A percentile compares a stretch with the other conserved stretches of the same genome.
Conservation (phyloP, 2,329 filamentous ascomycete species). For the Geosmithia morbida region DNA sequence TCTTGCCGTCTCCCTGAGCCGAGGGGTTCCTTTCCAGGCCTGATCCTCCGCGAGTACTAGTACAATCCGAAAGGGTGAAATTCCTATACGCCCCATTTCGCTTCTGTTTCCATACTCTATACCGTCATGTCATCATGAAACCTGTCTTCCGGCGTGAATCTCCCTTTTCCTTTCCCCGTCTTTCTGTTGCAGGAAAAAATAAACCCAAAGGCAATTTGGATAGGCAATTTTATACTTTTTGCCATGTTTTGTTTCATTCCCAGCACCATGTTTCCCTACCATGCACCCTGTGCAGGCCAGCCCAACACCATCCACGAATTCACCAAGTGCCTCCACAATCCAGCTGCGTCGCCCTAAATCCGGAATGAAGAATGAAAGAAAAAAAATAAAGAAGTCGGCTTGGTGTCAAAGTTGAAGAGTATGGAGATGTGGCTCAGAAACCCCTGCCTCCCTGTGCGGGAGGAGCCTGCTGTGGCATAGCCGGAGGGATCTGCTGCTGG, state of each 20-base stretch:
- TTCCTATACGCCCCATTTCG: background rate
- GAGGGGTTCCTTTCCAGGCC: background rate
- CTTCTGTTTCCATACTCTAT: background rate
- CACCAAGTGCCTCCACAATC: no score
- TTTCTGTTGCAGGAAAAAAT: background rate
- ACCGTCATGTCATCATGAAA: slow-evolving; percentile 1
- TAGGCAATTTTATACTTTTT: no score
- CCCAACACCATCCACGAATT: no score
- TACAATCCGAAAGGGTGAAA: background rate
- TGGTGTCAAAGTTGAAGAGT: background rate
- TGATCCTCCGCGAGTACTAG: background rate
- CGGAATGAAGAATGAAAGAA: no score
- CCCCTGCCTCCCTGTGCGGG: slow-evolving; percentile 15
- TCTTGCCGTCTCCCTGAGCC: background rate
- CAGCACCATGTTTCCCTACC: background rate
- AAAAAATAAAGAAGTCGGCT: background rate
- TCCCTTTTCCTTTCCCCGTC: background rate
- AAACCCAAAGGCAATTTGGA: background rate
- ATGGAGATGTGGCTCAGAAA: slow-evolving; percentile 17
- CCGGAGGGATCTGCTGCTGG: slow-evolving; percentile 23
- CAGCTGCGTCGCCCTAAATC: no score
- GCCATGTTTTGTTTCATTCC: no score
- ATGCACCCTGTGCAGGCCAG: no score
- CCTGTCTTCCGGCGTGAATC: slow-evolving; percentile 1
- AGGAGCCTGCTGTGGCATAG: slow-evolving; percentile 17